Evolutionary conservation across 768 basidiomycete species (phyloP).

Genomic region (Boletus rex-veris): DNA sequence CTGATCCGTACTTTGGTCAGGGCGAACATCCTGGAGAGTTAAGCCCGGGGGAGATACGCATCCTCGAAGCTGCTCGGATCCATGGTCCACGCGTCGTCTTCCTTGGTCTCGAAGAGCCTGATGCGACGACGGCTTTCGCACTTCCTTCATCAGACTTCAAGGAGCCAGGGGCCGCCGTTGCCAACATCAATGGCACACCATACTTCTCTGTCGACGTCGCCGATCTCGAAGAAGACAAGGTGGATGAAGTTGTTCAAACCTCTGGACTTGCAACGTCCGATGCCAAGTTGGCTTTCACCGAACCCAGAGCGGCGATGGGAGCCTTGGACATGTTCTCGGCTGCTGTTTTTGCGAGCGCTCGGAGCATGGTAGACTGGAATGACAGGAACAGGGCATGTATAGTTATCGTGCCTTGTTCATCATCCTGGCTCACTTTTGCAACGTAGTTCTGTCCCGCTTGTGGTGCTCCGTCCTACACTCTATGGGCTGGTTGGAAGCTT

Average conservation of each 20-base stretch:
- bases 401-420: neutral
- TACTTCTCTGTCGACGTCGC: conserved; percentile 82
- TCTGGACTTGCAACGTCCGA: conserved; percentile 38
- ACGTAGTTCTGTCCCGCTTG: conserved; percentile 87
- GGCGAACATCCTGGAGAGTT: conserved; percentile 43
- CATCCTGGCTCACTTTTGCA: neutral
- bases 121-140: conserved; percentile 42
- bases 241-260: conserved; percentile 42
- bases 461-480: conserved; percentile 72
- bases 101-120: conserved; percentile 69
- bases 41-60: conserved; percentile 22
- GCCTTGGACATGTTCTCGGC: conserved; percentile 63
- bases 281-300: conserved; percentile 52
- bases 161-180: conserved; percentile 48
- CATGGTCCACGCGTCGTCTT: conserved; percentile 65
- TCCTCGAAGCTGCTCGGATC: conserved; percentile 57
- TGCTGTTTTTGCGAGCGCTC: conserved; percentile 71
- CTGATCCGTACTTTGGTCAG: conserved; percentile 70
- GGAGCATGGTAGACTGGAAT: conserved; percentile 93
- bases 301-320: conserved; percentile 57
- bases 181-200: conserved; percentile 71
- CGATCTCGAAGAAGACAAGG: conserved; percentile 41
- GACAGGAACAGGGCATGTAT: conserved; percentile 67
- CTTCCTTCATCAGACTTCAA: conserved; percentile 66
- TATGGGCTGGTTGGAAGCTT: conserved; percentile 97